phyloP scores from a whole-genome alignment of 495 filamentous ascomycete genomes.

The Daldinia caldariorum region DNA sequence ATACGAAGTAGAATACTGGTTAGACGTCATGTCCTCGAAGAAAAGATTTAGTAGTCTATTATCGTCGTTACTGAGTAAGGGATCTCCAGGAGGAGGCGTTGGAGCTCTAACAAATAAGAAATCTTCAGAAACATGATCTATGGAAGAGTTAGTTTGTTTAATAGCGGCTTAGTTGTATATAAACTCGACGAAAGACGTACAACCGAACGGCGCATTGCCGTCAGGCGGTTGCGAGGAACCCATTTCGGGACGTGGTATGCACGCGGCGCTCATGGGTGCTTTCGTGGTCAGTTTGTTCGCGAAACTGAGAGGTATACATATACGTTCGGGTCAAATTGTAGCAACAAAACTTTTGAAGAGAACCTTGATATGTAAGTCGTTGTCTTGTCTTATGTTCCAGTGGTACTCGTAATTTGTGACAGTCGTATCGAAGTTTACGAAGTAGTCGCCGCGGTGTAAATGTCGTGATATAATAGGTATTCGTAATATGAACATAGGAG shows the following conservation, averaged over 20 bases:
- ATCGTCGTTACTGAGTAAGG: constrained; percentile 70
- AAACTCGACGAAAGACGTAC: constrained; percentile 54
- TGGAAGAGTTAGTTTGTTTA: constrained; percentile 45
- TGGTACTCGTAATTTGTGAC: constrained; percentile 8
- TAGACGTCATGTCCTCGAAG: constrained; percentile 67
- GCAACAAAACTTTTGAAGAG: background rate
- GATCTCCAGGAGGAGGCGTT: constrained; percentile 65
- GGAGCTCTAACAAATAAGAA: constrained; percentile 66
- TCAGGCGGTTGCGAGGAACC: constrained; percentile 55
- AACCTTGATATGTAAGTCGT: constrained; percentile 14
- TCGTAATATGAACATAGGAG: constrained; percentile 19
- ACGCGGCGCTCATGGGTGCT: constrained; percentile 57
- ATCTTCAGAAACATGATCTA: constrained; percentile 58
- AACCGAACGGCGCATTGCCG: constrained; percentile 66
- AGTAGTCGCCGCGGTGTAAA: constrained; percentile 8
- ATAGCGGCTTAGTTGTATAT: background rate
- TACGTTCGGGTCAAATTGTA: constrained; percentile 7
- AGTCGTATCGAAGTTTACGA: constrained; percentile 24
- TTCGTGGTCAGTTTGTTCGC: constrained; percentile 22
- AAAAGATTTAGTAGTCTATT: constrained; percentile 69
- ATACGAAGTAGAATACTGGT: constrained; percentile 62
- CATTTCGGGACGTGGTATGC: constrained; percentile 59
- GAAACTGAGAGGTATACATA: constrained; percentile 16
- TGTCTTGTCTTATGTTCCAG: constrained; percentile 28
- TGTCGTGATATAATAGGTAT: constrained; percentile 24